These are phyloP conservation scores for Pseudovirgaria hyperparasitica DNA, from an alignment of 2,329 filamentous ascomycete genomes.

Conservation along the genomic window DNA sequence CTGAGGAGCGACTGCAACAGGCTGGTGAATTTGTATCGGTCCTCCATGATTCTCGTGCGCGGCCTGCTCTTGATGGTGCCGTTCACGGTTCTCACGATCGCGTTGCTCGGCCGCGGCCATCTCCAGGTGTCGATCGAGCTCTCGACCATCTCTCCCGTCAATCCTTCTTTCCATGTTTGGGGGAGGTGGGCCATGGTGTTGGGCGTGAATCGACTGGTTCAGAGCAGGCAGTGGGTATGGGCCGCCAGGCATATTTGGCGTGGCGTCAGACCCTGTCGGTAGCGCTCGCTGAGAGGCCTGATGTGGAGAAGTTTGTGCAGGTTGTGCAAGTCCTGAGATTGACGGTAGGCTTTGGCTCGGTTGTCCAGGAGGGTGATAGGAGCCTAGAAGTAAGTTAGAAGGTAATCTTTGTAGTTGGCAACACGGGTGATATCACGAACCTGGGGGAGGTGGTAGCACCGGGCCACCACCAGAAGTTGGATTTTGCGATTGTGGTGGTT, in stretches of 20 bases:
- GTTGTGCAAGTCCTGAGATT: constrained; percentile 30
- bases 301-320: constrained; percentile 28
- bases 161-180: constrained; percentile 29
- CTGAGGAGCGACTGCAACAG: constrained; percentile 64
- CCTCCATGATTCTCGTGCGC: constrained; percentile 79
- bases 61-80: constrained; percentile 54
- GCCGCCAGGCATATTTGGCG: constrained; percentile 24
- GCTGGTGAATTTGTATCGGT: constrained; percentile 86
- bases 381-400: constrained; percentile 26
- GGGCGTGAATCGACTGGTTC: constrained; percentile 29
- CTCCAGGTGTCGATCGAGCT: constrained; percentile 43
- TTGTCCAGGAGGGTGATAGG: constrained; percentile 21
- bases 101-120: constrained; percentile 36
- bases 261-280: constrained; percentile 18
- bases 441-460: constrained; percentile 26
- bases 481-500: too few species aligned
- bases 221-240: constrained; percentile 32
- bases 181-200: constrained; percentile 23
- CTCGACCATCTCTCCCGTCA: constrained; percentile 42
- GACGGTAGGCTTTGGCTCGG: constrained; percentile 31
- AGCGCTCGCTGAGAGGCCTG: constrained; percentile 19
- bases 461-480: constrained; percentile 20
- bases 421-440: constrained; percentile 14
- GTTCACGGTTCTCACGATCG: constrained; percentile 49
- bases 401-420: constrained; percentile 4